Evolutionary conservation across 306 rosid genomes (phyloP), one percentile per base, ranked within the genome.

Genomic region (Cucurbita ficifolia): DNA sequence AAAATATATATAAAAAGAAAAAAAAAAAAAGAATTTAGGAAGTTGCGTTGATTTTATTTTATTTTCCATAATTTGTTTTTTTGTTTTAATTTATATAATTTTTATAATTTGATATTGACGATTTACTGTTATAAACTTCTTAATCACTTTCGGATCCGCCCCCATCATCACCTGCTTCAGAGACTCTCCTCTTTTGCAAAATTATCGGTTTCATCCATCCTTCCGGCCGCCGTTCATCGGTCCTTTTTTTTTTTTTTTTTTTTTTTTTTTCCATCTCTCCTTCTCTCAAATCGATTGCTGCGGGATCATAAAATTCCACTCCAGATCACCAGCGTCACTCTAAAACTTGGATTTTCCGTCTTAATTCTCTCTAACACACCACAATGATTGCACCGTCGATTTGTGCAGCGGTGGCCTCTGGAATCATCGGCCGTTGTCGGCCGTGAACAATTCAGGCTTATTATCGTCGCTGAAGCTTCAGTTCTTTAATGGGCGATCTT

Each of bases 401-500:
- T 63, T 16, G 50, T 64, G 69, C 59, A 36, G 52, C 72, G 68
- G 65, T 19, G 75, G 59, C 19, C 73, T 29, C 7, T 17, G n/a
- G n/a, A 51, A 40, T 73, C 74, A 19, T 51, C 54, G 65, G n/a
- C 5, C 13, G 10, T 21, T 17, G 39, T 42, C 38, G 58, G 45
- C 42, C 43, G 14, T 69, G 58, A 69, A 9, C 69, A 55, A 70
- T 70, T 33, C 12, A 5, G 67, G 43, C 29, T 60, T 43, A 43
- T 6, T 51, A 2, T 52, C 16, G 24, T 64, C 29, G 68, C 61
- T 12, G 77, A 69, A 12, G 74, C 57, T 70, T 76, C 42, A 10
- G 54, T 69, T 72, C 5, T 77, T 82, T 76, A 74, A 85, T 85
- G 88, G 88, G 86, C 76, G 84, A 82, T 80, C 76, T 80, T 69